Evolutionary conservation across 1,139 yeast species (phyloP).

Genomic region (Geotrichum citri-aurantii): DNA sequence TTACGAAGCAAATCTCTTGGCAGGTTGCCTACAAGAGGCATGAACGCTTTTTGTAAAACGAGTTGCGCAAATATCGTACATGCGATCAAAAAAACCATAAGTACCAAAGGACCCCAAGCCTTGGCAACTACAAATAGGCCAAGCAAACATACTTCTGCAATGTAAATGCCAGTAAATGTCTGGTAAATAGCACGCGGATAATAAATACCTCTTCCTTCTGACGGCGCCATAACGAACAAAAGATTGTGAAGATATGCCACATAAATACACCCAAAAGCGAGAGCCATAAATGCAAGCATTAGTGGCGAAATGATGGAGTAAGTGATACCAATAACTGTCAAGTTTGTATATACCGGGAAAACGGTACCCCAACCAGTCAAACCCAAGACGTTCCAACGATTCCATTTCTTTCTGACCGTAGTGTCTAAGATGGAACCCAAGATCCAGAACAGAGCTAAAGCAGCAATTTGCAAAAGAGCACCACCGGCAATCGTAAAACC

Average conservation of each 20-base stretch:
- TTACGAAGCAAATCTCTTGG: conserved; percentile 43
- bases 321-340: conserved; percentile 72
- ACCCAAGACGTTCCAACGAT: conserved; percentile 58
- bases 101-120: conserved; percentile 89
- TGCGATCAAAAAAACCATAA: conserved; percentile 60
- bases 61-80: conserved; percentile 64
- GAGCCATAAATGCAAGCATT: conserved; percentile 60
- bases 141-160: conserved; percentile 78
- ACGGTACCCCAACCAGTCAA: conserved; percentile 79
- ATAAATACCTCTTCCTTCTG: conserved; percentile 77
- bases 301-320: conserved; percentile 81
- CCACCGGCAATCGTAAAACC: conserved; percentile 82
- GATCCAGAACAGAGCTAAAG: conserved; percentile 62
- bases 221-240: conserved; percentile 59
- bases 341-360: conserved; percentile 77
- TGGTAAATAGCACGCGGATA: conserved; percentile 87
- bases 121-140: conserved; percentile 86
- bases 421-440: conserved; percentile 65
- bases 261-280: conserved; percentile 66
- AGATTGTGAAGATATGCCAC: conserved; percentile 76
- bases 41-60: conserved; percentile 57
- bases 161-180: conserved; percentile 78
- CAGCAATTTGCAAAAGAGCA: conserved; percentile 68
- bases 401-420: conserved; percentile 86
- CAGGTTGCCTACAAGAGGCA: conserved; percentile 60